These are phyloP conservation scores for Isabelozyma gotoi DNA, from an alignment of 805 yeast genomes.

Conservation along the genomic window DNA sequence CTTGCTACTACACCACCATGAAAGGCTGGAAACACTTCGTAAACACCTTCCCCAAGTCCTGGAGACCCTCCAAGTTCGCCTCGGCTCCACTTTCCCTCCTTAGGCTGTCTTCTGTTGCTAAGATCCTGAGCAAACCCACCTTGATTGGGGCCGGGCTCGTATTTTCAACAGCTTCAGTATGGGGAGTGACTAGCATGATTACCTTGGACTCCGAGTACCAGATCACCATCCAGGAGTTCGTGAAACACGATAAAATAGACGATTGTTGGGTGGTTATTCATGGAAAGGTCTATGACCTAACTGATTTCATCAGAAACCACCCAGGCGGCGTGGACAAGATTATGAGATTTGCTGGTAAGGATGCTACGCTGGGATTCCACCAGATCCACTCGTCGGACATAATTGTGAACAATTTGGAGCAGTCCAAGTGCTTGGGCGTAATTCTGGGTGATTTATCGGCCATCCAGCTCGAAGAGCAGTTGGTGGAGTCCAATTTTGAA, in stretches of 20 bases:
- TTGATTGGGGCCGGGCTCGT: neutral
- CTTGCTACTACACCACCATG: too few species aligned
- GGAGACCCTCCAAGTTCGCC: too few species aligned
- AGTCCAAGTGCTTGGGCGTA: constrained; percentile 15
- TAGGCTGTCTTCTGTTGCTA: too few species aligned
- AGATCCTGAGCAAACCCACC: too few species aligned
- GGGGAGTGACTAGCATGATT: neutral
- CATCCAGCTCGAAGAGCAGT: constrained; percentile 1
- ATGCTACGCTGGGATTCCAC: constrained; percentile 42
- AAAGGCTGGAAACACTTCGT: neutral
- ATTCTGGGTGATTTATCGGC: constrained; percentile 11
- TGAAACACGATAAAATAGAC: constrained; percentile 12
- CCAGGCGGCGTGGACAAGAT: constrained; percentile 51
- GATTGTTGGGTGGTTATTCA: constrained; percentile 27
- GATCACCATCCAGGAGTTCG: constrained; percentile 11
- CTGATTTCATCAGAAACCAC: constrained; percentile 36
- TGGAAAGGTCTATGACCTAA: constrained; percentile 29
- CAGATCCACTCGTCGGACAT: constrained; percentile 33
- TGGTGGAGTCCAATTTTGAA: constrained; percentile 2
- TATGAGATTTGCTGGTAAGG: constrained; percentile 54
- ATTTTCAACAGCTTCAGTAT: neutral
- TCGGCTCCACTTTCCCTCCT: too few species aligned
- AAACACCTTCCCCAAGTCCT: neutral
- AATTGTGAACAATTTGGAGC: constrained; percentile 10
- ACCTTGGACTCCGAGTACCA: neutral